Conservation (phyloP, 139 green algal species). For the Pseudopediastrum boryanum region DNA sequence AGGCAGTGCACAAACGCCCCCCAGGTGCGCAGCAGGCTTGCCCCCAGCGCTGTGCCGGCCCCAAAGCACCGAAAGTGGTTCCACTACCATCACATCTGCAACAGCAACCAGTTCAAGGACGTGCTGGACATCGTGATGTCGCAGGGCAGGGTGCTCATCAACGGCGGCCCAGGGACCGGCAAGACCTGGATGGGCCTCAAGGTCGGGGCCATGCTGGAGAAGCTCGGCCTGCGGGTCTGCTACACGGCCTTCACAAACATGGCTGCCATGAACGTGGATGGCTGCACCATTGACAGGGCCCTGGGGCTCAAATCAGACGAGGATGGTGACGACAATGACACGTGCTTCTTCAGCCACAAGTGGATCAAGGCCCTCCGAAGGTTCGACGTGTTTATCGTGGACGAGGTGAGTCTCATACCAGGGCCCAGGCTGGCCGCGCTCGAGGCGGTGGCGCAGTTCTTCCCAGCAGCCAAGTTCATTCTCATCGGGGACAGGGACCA, state of each 20-base stretch:
- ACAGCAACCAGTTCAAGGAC: too few species aligned
- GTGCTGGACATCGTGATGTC: too few species aligned
- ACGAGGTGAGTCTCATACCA: neutral
- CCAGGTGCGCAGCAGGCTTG: too few species aligned
- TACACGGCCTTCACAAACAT: neutral
- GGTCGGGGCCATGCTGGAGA: too few species aligned
- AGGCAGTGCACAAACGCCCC: too few species aligned
- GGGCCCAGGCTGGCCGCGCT: neutral
- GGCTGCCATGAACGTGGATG: too few species aligned
- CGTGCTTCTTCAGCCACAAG: neutral
- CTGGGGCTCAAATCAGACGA: neutral
- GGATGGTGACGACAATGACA: neutral
- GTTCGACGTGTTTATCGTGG: neutral
- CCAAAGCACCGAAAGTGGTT: too few species aligned
- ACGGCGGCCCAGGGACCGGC: too few species aligned
- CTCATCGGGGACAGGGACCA: conserved; percentile 7
- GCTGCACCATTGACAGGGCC: neutral
- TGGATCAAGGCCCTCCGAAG: neutral
- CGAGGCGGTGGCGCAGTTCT: neutral
- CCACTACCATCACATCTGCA: too few species aligned
- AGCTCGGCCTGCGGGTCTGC: neutral
- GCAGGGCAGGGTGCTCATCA: too few species aligned
- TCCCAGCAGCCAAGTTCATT: neutral
- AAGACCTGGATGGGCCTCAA: too few species aligned
- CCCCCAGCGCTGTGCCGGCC: too few species aligned